These are phyloP conservation scores for Rhodotorula glutinis DNA, from an alignment of 1,284 basidiomycete species.

Conservation along the genomic window DNA sequence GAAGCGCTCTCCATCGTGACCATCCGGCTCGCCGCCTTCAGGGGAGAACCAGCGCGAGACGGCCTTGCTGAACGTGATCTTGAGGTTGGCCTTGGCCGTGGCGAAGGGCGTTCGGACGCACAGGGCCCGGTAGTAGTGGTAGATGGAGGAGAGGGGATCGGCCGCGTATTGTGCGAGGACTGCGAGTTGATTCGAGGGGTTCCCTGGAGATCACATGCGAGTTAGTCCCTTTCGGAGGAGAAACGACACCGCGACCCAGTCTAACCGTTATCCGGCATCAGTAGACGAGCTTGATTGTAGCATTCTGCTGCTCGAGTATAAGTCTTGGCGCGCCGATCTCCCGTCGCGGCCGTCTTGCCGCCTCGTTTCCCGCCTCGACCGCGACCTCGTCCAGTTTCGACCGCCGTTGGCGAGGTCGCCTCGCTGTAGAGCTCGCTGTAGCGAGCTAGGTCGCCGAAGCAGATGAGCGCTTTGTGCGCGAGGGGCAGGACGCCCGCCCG, in stretches of 20 bases:
- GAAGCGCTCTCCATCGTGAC: slow-evolving; percentile 27
- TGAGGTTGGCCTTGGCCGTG: slow-evolving; percentile 80
- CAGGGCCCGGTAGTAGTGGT: slow-evolving; percentile 87
- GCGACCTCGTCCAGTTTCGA: neutral
- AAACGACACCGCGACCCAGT: too few relatives aligned
- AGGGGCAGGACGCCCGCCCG: slow-evolving; percentile 59
- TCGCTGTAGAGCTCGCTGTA: slow-evolving; percentile 89
- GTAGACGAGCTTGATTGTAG: slow-evolving; percentile 75
- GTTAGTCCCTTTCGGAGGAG: too few relatives aligned
- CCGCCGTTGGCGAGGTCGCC: neutral
- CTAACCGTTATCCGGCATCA: slow-evolving; percentile 67
- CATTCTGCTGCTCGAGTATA: slow-evolving; percentile 72
- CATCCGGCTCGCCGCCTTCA: slow-evolving; percentile 45
- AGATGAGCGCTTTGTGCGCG: slow-evolving; percentile 82
- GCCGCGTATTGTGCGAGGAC: slow-evolving; percentile 80
- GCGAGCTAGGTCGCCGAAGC: slow-evolving; percentile 86
- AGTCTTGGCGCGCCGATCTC: slow-evolving; percentile 49
- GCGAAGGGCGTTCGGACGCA: slow-evolving; percentile 83
- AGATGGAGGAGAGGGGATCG: slow-evolving; percentile 74
- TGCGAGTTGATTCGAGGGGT: slow-evolving; percentile 91
- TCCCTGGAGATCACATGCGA: slow-evolving; percentile 55
- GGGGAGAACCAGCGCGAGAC: slow-evolving; percentile 47
- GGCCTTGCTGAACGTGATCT: slow-evolving; percentile 64
- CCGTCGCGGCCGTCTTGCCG: slow-evolving; percentile 28
- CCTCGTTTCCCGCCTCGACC: slow-evolving; percentile 35